phyloP scores from a whole-genome alignment of 2,329 filamentous ascomycete species.

The Spiromastix sp. region DNA sequence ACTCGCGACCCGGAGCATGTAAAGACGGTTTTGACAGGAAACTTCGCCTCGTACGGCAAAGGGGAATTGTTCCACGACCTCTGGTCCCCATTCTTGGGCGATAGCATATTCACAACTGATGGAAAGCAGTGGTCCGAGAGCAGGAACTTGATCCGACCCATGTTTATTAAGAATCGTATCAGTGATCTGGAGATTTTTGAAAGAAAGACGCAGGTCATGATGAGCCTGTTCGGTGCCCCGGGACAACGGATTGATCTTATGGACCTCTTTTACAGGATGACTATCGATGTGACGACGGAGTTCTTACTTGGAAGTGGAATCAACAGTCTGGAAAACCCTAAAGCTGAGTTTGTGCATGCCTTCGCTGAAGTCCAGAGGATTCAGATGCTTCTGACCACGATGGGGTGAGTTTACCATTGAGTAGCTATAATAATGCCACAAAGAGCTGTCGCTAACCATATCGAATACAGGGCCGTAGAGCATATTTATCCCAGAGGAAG shows the following conservation, averaged over 20 bases:
- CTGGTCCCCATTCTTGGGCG: constrained; percentile 46
- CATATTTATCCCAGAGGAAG: constrained; percentile 47
- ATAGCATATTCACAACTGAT: constrained; percentile 67
- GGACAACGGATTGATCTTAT: constrained; percentile 22
- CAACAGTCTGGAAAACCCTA: constrained; percentile 44
- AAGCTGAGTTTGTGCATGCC: constrained; percentile 61
- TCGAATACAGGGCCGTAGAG: constrained; percentile 41
- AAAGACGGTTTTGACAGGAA: constrained; percentile 67
- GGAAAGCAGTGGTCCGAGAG: constrained; percentile 61
- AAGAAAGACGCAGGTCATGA: constrained; percentile 56
- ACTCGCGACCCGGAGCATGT: constrained; percentile 72
- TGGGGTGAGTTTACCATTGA: not conserved
- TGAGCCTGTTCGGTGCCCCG: constrained; percentile 51
- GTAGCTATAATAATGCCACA: not conserved
- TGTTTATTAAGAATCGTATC: constrained; percentile 69
- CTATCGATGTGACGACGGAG: constrained; percentile 67
- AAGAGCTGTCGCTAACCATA: not conserved
- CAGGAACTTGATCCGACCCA: constrained; percentile 62
- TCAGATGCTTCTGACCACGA: constrained; percentile 38
- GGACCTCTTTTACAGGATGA: constrained; percentile 42
- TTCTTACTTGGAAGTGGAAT: constrained; percentile 66
- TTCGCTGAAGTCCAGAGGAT: constrained; percentile 66
- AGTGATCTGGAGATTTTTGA: constrained; percentile 71
- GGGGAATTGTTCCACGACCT: constrained; percentile 62
- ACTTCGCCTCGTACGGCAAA: constrained; percentile 71